Evolutionary conservation across 306 rosid species (phyloP).

Genomic region (Prunus campanulata): DNA sequence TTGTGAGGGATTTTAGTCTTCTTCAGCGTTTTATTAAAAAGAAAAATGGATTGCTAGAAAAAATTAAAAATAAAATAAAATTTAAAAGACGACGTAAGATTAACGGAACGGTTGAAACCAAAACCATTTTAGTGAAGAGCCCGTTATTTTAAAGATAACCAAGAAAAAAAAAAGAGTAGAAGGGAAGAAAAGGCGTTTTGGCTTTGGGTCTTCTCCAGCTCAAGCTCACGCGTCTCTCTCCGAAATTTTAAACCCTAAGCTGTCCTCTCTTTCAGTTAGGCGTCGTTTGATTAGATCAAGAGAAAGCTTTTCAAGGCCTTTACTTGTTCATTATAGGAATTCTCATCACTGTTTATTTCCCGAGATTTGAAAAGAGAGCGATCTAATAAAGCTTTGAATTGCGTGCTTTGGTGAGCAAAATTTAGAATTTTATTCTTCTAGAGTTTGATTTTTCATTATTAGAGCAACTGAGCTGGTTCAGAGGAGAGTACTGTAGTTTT

Average conservation of each 20-base stretch:
- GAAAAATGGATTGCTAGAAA: background rate
- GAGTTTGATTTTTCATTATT: slow-evolving; percentile 24
- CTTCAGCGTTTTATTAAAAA: no score
- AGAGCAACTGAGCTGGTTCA: slow-evolving; percentile 20
- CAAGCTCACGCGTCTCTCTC: background rate
- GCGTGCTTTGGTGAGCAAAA: slow-evolving; percentile 22
- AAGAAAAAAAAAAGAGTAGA: background rate
- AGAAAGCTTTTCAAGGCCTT: slow-evolving; percentile 8
- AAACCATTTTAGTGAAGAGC: background rate
- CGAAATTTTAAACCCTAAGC: slow-evolving; percentile 43
- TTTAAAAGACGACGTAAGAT: no score
- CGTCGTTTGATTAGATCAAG: slow-evolving; percentile 30
- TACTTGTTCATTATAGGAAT: slow-evolving; percentile 1
- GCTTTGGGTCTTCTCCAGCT: slow-evolving; percentile 3
- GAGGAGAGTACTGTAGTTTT: slow-evolving; percentile 14
- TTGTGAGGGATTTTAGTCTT: no score
- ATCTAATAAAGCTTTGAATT: slow-evolving; percentile 56
- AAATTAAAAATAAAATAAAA: no score
- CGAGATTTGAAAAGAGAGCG: slow-evolving; percentile 27
- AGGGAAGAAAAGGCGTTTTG: background rate
- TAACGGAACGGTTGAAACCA: background rate
- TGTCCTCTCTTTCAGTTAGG: slow-evolving; percentile 8
- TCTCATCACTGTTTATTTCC: slow-evolving; percentile 23
- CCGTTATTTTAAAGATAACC: background rate
- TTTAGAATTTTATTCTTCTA: slow-evolving; percentile 1